A percentile compares a stretch with the other conserved stretches of the same genome.
Conservation (phyloP, 805 yeast genomes). For the Tetrapisispora fleetii region DNA sequence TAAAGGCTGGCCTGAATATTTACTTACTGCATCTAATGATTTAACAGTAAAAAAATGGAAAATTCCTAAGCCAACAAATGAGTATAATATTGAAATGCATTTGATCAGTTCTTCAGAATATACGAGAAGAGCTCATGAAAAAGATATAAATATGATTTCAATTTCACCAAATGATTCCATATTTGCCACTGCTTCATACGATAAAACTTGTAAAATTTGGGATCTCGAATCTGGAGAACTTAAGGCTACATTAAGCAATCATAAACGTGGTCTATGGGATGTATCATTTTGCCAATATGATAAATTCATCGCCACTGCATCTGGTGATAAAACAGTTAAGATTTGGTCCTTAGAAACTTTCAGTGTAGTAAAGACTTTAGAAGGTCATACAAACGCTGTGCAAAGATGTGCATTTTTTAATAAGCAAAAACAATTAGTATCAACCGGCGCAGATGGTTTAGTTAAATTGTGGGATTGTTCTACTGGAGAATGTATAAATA, state of each 20-base stretch:
- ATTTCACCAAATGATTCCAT: constrained; percentile 82
- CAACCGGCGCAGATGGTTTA: constrained; percentile 88
- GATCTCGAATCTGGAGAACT: constrained; percentile 77
- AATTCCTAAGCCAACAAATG: constrained; percentile 40
- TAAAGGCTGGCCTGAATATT: constrained; percentile 46
- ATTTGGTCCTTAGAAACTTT: constrained; percentile 81
- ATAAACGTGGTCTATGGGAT: constrained; percentile 92
- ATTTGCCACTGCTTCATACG: constrained; percentile 92
- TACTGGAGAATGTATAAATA: constrained; percentile 68
- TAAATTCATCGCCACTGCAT: constrained; percentile 66
- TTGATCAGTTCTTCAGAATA: constrained; percentile 58
- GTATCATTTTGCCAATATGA: constrained; percentile 74
- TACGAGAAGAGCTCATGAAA: constrained; percentile 94
- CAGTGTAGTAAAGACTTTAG: constrained; percentile 71
- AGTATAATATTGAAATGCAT: constrained; percentile 15
- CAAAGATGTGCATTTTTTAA: constrained; percentile 69
- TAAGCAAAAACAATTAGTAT: constrained; percentile 55
- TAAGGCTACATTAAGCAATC: constrained; percentile 77
- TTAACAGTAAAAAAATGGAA: constrained; percentile 81
- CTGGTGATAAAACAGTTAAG: constrained; percentile 86
- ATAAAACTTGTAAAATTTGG: constrained; percentile 88
- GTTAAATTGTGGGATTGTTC: constrained; percentile 81
- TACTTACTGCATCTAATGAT: constrained; percentile 79
- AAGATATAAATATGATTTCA: constrained; percentile 85
- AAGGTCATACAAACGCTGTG: constrained; percentile 90